Conservation (phyloP, 179 eudicot species). For the Spergularia azorica region DNA sequence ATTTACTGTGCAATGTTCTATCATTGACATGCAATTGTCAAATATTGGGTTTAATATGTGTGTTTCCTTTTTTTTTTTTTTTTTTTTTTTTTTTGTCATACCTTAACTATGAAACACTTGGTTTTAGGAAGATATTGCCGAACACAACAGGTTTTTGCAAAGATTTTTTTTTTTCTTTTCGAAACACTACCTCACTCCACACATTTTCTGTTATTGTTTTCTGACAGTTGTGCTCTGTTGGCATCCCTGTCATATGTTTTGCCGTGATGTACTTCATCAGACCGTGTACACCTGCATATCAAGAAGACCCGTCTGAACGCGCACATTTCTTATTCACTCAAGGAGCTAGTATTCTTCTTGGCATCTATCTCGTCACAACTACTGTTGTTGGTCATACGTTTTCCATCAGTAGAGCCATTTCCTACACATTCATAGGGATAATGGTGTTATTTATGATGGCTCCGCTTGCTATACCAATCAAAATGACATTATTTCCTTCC, state of each 20-base stretch:
- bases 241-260: conserved; percentile 62
- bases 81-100: no score
- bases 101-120: no score
- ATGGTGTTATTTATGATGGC: conserved; percentile 72
- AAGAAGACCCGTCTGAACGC: conserved; percentile 59
- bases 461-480: conserved; percentile 80
- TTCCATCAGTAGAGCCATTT: conserved; percentile 40
- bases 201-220: background rate
- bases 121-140: no score
- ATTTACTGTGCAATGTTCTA: no score
- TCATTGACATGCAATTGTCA: no score
- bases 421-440: conserved; percentile 47
- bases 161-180: no score
- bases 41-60: no score
- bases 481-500: conserved; percentile 79
- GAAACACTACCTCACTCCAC: background rate
- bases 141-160: no score
- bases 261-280: conserved; percentile 72
- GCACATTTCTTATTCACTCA: conserved; percentile 73
- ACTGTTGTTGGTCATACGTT: conserved; percentile 45
- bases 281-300: conserved; percentile 79
- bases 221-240: conserved; percentile 42
- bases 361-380: conserved; percentile 63
- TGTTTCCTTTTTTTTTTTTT: no score
- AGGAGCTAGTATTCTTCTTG: conserved; percentile 57